A percentile compares a stretch with the other conserved stretches of the same genome.
These are phyloP conservation scores for Microcera coccophila DNA, from an alignment of 2,329 filamentous ascomycete genomes.

Conservation along the genomic window DNA sequence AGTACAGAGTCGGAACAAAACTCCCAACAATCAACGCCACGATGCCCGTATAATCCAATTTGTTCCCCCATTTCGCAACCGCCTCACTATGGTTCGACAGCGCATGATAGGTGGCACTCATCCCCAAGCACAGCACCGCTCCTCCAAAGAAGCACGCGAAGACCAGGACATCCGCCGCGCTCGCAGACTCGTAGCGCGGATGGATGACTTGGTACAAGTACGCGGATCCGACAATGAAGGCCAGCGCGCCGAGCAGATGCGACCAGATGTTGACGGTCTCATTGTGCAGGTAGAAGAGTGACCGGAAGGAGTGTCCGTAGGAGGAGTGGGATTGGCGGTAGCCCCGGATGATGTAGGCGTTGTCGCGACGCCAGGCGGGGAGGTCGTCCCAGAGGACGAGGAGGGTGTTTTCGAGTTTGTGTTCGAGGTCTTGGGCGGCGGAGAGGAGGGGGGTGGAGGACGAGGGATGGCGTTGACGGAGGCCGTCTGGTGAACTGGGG, in stretches of 20 bases:
- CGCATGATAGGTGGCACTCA: constrained; percentile 82
- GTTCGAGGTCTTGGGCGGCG: constrained; percentile 35
- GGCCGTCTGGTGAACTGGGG: constrained; percentile 9
- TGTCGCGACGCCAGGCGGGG: constrained; percentile 57
- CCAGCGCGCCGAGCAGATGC: constrained; percentile 60
- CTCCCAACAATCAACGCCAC: constrained; percentile 87
- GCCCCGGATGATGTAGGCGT: constrained; percentile 51
- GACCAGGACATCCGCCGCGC: constrained; percentile 60
- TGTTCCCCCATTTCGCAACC: constrained; percentile 81
- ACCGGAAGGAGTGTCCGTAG: constrained; percentile 43
- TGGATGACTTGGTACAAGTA: constrained; percentile 56
- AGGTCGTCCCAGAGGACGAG: constrained; percentile 57
- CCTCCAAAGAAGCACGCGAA: constrained; percentile 78
- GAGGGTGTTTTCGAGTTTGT: constrained; percentile 38
- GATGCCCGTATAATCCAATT: constrained; percentile 92
- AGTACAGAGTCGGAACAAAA: constrained; percentile 84
- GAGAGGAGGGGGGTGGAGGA: constrained; percentile 21
- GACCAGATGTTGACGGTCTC: constrained; percentile 63
- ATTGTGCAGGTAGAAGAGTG: constrained; percentile 55
- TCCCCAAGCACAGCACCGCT: constrained; percentile 67
- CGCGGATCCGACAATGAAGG: constrained; percentile 49
- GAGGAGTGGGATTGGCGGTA: constrained; percentile 52
- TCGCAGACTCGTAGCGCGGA: constrained; percentile 63
- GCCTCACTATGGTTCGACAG: constrained; percentile 77
- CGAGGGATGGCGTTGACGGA: constrained; percentile 25